Base-by-base conservation (phyloP, 805 yeast species). In the Wilhelminamyces savonicus region DNA sequence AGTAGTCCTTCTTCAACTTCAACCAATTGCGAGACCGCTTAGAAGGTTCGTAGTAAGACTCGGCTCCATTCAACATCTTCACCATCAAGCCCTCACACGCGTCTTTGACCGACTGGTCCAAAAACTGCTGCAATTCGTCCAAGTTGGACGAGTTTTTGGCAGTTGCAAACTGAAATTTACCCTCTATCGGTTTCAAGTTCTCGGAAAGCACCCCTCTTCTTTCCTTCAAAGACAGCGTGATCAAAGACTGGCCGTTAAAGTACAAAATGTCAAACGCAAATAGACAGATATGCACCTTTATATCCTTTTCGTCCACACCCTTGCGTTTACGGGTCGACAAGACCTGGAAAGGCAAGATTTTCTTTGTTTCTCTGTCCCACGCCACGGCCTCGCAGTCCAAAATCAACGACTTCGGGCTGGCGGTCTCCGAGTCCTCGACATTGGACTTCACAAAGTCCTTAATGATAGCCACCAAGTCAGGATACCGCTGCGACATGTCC, bases 351-450 rank as follows among this genome's bases (percentile, higher is more conserved):
- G 98, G 98, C 33, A 92, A 60, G 34, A 92, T 90, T 53, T 81
- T 83, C n/a, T 74, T 54, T 14, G 70, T 66, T 30, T 71, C 80
- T 32, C 79, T 65, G 55, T 90, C 96, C 94, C 95, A 92, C 0
- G 98, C 98, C 7, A 92, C 98, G 6, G 96, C 96, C 58, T 92
- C 98, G 59, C 96, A 83, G 53, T 92, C 98, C 34, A 92, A 55
- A 35, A 92, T 86, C 54, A 90, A 66, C 7, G 83, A 71, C 23
- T 60, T 37, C 9, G 53, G 51, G 3, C 36, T 40, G 1, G 45
- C 34, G 8, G 33, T 40, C 11, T 39, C 43, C 16, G 28, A 16
- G 13, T 18, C 24, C 12, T 27, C 30, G 13, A 39, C 41, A 19
- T 55, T 55, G 4, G 40, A 51, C 16, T 60, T 58, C 23, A 76